Percentiles rank a stretch among this genome's conserved stretches.
Conservation (phyloP, 2,329 filamentous ascomycete species). For the Aspergillus sp. region DNA sequence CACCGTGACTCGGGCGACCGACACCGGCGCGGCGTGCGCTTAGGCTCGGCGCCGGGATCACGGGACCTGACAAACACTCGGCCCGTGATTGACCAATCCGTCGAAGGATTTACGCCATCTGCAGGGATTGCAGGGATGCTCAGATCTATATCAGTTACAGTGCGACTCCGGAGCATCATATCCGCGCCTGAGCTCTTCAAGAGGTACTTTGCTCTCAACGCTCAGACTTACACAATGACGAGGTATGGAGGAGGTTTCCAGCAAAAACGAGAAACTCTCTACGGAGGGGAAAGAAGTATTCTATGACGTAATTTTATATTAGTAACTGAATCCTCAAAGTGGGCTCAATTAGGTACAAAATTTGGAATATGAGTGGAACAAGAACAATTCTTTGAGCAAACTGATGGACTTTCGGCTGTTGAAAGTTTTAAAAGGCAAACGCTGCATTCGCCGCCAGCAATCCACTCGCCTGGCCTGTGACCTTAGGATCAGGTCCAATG, state of each 20-base stretch:
- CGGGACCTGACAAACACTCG: slow-evolving; percentile 11
- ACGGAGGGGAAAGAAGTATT: neutral
- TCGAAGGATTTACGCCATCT: neutral
- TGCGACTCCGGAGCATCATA: too few species aligned
- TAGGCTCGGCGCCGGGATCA: slow-evolving; percentile 9
- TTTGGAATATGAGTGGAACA: neutral
- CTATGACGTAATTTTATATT: neutral
- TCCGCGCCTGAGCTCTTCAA: too few species aligned
- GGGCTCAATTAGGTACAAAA: neutral
- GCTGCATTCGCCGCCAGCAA: slow-evolving; percentile 12
- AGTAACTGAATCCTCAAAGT: neutral
- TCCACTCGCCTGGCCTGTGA: slow-evolving; percentile 11
- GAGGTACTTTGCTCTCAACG: too few species aligned
- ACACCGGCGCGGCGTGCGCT: slow-evolving; percentile 15
- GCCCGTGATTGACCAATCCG: slow-evolving; percentile 11
- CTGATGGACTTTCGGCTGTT: slow-evolving; percentile 13
- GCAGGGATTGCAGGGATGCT: neutral
- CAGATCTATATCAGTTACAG: too few species aligned
- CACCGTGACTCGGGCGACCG: slow-evolving; percentile 2
- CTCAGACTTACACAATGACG: too few species aligned
- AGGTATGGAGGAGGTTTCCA: neutral
- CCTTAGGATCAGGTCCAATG: slow-evolving; percentile 38
- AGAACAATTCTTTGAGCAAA: neutral
- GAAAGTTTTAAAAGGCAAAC: slow-evolving; percentile 17
- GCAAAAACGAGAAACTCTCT: neutral